Conservation (phyloP, 768 basidiomycete species). For the Rhodotorula diobovata region DNA sequence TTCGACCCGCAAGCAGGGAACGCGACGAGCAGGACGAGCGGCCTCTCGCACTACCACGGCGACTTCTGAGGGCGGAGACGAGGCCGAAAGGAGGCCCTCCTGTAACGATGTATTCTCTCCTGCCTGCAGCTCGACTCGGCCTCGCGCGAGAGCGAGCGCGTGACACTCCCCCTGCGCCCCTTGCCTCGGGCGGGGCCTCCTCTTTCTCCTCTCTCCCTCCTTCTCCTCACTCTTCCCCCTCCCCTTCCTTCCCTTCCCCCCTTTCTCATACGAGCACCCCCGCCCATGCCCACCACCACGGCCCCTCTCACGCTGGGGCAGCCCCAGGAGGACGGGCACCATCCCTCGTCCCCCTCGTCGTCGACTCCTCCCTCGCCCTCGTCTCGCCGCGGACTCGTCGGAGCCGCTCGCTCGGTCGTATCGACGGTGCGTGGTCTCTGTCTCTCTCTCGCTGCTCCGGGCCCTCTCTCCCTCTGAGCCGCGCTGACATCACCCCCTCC, state of each 20-base stretch:
- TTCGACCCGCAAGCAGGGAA: conserved; percentile 13
- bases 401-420: neutral
- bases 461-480: no score
- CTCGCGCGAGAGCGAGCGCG: neutral
- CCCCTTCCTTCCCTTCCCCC: neutral
- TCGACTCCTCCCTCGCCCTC: neutral
- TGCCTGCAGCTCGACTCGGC: neutral
- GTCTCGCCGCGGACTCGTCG: neutral
- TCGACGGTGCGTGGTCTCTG: conserved; percentile 1
- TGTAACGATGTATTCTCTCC: neutral
- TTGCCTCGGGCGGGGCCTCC: neutral
- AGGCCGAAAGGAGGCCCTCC: neutral
- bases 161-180: no score
- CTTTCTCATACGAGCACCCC: neutral
- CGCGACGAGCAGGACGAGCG: neutral
- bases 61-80: conserved; percentile 1
- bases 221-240: conserved; percentile 8
- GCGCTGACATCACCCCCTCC: neutral
- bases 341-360: neutral
- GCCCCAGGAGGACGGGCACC: neutral
- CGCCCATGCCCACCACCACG: neutral
- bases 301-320: neutral
- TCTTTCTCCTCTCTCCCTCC: conserved; percentile 10
- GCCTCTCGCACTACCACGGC: conserved; percentile 40
- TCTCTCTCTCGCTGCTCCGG: neutral